phyloP scores from a whole-genome alignment of 768 basidiomycete species.

The Rickenella mellea region DNA sequence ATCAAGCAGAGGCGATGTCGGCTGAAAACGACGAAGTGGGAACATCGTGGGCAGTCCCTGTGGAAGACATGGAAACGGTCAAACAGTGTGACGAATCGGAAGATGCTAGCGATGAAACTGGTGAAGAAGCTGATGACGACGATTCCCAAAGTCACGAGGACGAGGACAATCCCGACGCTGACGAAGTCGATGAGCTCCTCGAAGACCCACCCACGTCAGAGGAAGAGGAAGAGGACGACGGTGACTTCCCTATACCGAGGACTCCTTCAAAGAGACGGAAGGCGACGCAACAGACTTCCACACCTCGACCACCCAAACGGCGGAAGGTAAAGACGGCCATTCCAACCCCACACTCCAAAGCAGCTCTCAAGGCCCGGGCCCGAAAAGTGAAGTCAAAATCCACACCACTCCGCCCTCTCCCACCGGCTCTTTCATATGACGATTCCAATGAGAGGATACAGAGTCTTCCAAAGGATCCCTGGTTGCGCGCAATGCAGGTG shows the following conservation, averaged over 20 bases:
- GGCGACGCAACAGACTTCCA: not conserved
- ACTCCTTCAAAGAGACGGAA: constrained; percentile 25
- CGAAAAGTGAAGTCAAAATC: constrained; percentile 23
- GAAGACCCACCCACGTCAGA: not conserved
- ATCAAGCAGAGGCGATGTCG: constrained; percentile 31
- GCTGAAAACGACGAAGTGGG: constrained; percentile 1
- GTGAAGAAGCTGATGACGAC: constrained; percentile 16
- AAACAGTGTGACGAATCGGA: too few relatives aligned
- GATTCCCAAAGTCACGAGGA: constrained; percentile 23
- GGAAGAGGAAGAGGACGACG: constrained; percentile 9
- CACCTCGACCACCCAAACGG: constrained; percentile 5
- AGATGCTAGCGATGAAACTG: constrained; percentile 10
- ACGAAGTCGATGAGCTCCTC: constrained; percentile 24
- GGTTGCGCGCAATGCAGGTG: constrained; percentile 81
- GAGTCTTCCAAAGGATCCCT: constrained; percentile 64
- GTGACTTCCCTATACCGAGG: constrained; percentile 7
- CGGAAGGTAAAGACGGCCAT: constrained; percentile 32
- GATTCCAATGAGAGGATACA: constrained; percentile 26
- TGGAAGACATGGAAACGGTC: too few relatives aligned
- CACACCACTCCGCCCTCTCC: constrained; percentile 22
- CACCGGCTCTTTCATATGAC: constrained; percentile 24
- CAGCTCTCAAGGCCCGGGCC: constrained; percentile 42
- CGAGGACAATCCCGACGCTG: constrained; percentile 38
- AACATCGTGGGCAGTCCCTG: constrained; percentile 11
- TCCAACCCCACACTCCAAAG: constrained; percentile 73